Percentiles rank a stretch among this genome's conserved stretches.
Conservation (phyloP, 2,329 filamentous ascomycete genomes). For the Colletotrichum sp. region DNA sequence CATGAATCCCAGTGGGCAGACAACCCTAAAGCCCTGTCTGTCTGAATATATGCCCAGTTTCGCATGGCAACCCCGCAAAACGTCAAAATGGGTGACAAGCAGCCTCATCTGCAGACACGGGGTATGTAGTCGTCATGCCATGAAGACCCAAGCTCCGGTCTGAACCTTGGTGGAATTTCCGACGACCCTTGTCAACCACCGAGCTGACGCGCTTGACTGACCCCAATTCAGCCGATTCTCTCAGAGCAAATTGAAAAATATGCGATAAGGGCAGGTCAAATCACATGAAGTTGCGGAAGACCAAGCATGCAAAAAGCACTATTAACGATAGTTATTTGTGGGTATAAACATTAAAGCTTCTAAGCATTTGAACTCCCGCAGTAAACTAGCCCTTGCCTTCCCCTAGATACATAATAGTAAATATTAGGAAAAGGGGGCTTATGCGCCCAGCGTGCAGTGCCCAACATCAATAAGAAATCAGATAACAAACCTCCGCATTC, state of each 20-base stretch:
- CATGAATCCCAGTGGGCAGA: not conserved
- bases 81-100: not conserved
- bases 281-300: not conserved
- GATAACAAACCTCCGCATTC: no score
- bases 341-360: not conserved
- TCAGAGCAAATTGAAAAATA: no score
- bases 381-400: not conserved
- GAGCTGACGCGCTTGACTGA: accelerated
- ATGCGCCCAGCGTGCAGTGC: not conserved
- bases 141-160: not conserved
- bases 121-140: not conserved
- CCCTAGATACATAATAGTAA: not conserved
- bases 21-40: not conserved
- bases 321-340: not conserved
- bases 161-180: not conserved
- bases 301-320: not conserved
- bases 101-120: not conserved
- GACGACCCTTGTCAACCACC: not conserved
- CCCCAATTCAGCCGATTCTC: accelerated
- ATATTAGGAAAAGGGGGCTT: not conserved
- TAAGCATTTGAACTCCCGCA: not conserved
- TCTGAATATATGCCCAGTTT: not conserved
- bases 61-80: not conserved
- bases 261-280: no score
- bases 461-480: not conserved